These are phyloP conservation scores for Aspergillus ochraceus DNA, from an alignment of 2,329 filamentous ascomycete species.

Conservation along the genomic window DNA sequence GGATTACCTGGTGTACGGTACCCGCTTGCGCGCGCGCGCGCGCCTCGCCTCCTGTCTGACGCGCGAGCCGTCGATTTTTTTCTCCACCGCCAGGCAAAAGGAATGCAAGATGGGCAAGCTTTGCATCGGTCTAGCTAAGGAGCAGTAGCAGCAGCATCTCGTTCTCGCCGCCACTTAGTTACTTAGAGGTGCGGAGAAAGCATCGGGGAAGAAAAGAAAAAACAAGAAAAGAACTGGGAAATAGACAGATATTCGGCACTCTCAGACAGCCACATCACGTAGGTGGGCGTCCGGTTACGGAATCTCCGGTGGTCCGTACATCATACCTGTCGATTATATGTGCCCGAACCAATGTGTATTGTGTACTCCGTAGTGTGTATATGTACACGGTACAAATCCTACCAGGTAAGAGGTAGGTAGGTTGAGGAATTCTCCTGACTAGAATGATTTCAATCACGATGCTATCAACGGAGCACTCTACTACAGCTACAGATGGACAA, in stretches of 20 bases:
- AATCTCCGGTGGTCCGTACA: neutral
- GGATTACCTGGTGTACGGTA: neutral
- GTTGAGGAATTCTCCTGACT: no score
- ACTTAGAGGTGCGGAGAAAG: conserved; percentile 1
- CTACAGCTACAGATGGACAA: no score
- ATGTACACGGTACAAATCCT: no score
- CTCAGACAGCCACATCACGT: conserved; percentile 9
- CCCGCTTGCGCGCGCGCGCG: conserved; percentile 1
- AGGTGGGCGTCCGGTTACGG: neutral
- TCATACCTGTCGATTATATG: neutral
- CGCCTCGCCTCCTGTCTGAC: neutral
- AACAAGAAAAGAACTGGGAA: no score
- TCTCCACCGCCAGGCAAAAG: conserved; percentile 4
- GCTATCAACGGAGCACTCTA: no score
- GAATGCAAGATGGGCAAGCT: conserved; percentile 8
- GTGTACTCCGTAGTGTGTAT: neutral
- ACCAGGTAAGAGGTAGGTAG: no score
- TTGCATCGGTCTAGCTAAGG: neutral
- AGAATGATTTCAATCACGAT: no score
- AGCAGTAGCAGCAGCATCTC: conserved; percentile 1
- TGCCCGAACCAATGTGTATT: neutral
- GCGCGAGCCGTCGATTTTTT: neutral
- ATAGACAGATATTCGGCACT: neutral
- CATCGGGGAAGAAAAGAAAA: neutral
- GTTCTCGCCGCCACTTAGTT: conserved; percentile 4